These are phyloP conservation scores for Geosmithia putterillii DNA, from an alignment of 2,329 filamentous ascomycete species.

Conservation along the genomic window DNA sequence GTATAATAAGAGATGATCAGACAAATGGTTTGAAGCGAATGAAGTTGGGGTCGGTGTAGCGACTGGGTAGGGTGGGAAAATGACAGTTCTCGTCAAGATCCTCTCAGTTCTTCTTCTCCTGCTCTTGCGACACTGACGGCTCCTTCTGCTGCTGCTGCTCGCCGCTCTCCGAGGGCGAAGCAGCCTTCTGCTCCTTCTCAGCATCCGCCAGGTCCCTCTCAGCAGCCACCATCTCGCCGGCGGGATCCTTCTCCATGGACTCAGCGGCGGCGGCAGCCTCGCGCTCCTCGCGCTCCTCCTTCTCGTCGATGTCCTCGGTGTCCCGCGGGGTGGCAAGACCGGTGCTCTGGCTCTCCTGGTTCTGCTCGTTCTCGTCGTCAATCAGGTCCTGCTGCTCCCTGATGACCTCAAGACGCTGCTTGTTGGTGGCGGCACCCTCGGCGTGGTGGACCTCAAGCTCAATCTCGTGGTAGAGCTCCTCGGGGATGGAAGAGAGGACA, in stretches of 20 bases:
- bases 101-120: not conserved
- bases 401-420: slow-evolving; percentile 93
- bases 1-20: not conserved
- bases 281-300: slow-evolving; percentile 56
- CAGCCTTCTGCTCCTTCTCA: slow-evolving; percentile 12
- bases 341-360: slow-evolving; percentile 63
- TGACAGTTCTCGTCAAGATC: not conserved
- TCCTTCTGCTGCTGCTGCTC: slow-evolving; percentile 21
- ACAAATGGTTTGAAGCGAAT: not conserved
- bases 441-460: slow-evolving; percentile 96
- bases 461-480: slow-evolving; percentile 98
- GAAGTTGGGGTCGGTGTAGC: not conserved
- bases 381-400: slow-evolving; percentile 98
- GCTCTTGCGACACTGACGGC: not conserved
- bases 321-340: slow-evolving; percentile 71
- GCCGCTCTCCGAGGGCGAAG: slow-evolving; percentile 13
- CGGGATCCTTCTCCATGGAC: slow-evolving; percentile 33
- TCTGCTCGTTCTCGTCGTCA: slow-evolving; percentile 91
- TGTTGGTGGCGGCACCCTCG: slow-evolving; percentile 95
- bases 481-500: slow-evolving; percentile 86
- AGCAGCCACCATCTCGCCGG: slow-evolving; percentile 40
- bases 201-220: slow-evolving; percentile 32
- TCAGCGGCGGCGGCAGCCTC: slow-evolving; percentile 36
- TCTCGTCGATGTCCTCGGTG: slow-evolving; percentile 86
- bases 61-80: not conserved